These are phyloP conservation scores for Hsuehochloa calcarea DNA, from an alignment of 176 grass and related monocot species.

Conservation along the genomic window DNA sequence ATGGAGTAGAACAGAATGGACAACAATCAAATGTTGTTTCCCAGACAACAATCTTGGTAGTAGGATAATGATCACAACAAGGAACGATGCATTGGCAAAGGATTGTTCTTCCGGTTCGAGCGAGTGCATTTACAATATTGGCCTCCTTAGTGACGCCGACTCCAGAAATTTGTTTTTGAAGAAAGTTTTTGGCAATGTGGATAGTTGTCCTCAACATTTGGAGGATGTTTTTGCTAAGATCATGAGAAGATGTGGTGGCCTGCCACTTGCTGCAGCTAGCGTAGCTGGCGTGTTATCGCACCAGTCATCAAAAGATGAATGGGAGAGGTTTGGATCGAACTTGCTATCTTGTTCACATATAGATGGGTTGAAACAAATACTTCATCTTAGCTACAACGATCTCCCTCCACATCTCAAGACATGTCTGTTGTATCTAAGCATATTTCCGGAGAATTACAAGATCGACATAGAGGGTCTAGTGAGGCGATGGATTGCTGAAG, in stretches of 20 bases:
- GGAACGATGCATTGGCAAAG: conserved; percentile 19
- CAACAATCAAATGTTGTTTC: neutral
- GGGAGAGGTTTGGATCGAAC: neutral
- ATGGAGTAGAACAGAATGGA: conserved; percentile 19
- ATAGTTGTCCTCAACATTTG: conserved; percentile 29
- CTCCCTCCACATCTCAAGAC: conserved; percentile 30
- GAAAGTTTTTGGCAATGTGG: neutral
- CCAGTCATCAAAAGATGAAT: conserved; percentile 27
- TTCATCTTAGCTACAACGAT: conserved; percentile 45
- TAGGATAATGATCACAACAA: conserved; percentile 37
- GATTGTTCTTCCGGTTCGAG: neutral
- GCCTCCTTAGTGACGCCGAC: conserved; percentile 4
- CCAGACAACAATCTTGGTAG: neutral
- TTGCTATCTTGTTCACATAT: neutral
- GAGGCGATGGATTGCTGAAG: conserved; percentile 47
- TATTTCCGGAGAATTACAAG: conserved; percentile 37
- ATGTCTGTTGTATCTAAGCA: conserved; percentile 42
- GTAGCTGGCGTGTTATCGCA: conserved; percentile 11
- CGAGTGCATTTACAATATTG: neutral
- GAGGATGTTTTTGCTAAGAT: neutral
- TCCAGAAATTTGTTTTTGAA: conserved; percentile 26
- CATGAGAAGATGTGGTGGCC: conserved; percentile 24
- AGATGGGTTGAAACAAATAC: conserved; percentile 30
- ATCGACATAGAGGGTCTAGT: conserved; percentile 27
- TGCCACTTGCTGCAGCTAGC: conserved; percentile 38